Evolutionary conservation across 78 protist species (phyloP).

Genomic region (Acrasis kona): DNA sequence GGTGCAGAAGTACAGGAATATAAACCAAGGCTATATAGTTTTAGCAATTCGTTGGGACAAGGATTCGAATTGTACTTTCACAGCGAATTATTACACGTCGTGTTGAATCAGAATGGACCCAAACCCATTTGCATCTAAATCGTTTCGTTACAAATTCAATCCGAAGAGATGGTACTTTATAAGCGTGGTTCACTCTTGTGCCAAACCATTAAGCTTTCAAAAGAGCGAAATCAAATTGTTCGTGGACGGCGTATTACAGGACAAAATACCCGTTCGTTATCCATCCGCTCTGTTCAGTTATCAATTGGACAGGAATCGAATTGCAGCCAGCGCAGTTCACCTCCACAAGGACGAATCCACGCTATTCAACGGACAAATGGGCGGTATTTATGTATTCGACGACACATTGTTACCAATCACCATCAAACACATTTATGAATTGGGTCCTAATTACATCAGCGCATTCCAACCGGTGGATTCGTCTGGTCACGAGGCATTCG

Average conservation of each 20-base stretch:
- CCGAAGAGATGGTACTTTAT: conserved; percentile 12
- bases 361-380: conserved; percentile 28
- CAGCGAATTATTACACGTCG: background rate
- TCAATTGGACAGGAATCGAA: conserved; percentile 15
- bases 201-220: background rate
- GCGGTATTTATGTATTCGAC: conserved; percentile 13
- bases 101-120: background rate
- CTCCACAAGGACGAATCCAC: background rate
- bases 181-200: background rate
- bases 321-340: background rate
- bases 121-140: background rate
- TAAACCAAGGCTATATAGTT: conserved; percentile 16
- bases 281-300: no score
- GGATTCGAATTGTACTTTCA: conserved; percentile 24
- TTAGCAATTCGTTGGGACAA: background rate
- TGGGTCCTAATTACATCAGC: conserved; percentile 23
- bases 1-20: no score
- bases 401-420: background rate
- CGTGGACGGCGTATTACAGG: conserved; percentile 8
- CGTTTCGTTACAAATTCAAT: background rate
- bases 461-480: no score
- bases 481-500: conserved; percentile 2
- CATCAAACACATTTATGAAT: background rate
- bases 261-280: conserved; percentile 24
- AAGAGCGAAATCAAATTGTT: conserved; percentile 14